A percentile compares a stretch with the other conserved stretches of the same genome.
Conservation (phyloP, 768 basidiomycete genomes). For the Auriscalpium microsporum region DNA sequence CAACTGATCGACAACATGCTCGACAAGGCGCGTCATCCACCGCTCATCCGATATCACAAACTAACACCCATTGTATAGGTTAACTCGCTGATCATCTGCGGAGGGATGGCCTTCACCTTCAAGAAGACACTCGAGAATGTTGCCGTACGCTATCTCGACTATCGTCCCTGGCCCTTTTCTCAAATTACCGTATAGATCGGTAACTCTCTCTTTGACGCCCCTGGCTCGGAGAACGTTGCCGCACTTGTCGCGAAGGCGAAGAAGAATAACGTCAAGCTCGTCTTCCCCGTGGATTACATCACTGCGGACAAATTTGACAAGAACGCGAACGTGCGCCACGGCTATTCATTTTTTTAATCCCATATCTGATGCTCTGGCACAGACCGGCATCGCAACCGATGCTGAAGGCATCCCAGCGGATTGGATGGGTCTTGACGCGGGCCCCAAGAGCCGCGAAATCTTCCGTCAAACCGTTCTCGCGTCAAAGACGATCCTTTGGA, state of each 20-base stretch:
- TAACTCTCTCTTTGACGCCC: slow-evolving; percentile 84
- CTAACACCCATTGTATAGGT: slow-evolving; percentile 42
- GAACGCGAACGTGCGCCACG: slow-evolving; percentile 60
- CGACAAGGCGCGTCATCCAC: slow-evolving; percentile 59
- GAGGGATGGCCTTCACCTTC: slow-evolving; percentile 99
- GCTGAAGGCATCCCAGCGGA: slow-evolving; percentile 81
- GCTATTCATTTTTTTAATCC: not conserved
- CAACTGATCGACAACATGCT: slow-evolving; percentile 98
- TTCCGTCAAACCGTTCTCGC: slow-evolving; percentile 76
- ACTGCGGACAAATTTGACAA: slow-evolving; percentile 95
- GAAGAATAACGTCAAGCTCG: slow-evolving; percentile 83
- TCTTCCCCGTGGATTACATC: slow-evolving; percentile 92
- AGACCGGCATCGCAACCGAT: slow-evolving; percentile 75
- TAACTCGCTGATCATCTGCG: slow-evolving; percentile 90
- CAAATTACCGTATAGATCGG: slow-evolving; percentile 59
- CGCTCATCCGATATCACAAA: not conserved
- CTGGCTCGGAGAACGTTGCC: slow-evolving; percentile 80
- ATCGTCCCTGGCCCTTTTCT: slow-evolving; percentile 3
- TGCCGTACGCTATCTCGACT: slow-evolving; percentile 35
- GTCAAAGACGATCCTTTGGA: slow-evolving; percentile 96
- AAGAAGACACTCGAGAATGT: slow-evolving; percentile 86
- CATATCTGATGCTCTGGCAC: not conserved
- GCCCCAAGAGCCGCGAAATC: slow-evolving; percentile 72
- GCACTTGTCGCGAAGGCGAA: slow-evolving; percentile 86
- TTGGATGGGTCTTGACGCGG: slow-evolving; percentile 94